These are phyloP conservation scores for Solanum dulcamara DNA, from an alignment of 257 asterid genomes.

Conservation along the genomic window DNA sequence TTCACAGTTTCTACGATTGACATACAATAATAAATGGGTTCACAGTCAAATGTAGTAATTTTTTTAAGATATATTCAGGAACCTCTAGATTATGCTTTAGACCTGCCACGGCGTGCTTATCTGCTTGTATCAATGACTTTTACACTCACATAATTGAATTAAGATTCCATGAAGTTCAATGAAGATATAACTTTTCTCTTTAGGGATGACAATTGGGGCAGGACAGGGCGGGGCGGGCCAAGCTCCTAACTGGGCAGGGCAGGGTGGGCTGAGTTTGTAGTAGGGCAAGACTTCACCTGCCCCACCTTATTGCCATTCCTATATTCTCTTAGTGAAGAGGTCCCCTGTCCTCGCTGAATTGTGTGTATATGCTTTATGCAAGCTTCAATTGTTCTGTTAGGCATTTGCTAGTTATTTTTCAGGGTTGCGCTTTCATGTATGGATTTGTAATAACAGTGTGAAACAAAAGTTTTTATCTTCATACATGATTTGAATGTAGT, in stretches of 20 bases:
- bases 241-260: background rate
- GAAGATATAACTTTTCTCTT: background rate
- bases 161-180: background rate
- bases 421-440: background rate
- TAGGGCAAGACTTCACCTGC: background rate
- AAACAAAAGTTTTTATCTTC: background rate
- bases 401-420: background rate
- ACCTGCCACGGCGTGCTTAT: background rate
- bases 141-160: background rate
- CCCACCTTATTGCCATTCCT: background rate
- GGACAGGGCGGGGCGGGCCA: background rate
- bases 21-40: background rate
- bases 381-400: background rate
- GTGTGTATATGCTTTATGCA: background rate
- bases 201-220: background rate
- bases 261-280: background rate
- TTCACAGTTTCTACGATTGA: background rate
- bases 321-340: background rate
- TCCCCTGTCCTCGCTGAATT: background rate
- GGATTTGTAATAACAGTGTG: background rate
- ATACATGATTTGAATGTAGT: background rate
- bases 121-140: background rate
- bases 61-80: background rate
- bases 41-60: background rate
- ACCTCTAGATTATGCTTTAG: background rate